Percentiles rank a stretch among this genome's conserved stretches.
These are phyloP conservation scores for Fusarium newnesense DNA, from an alignment of 2,329 filamentous ascomycete species.

Conservation along the genomic window DNA sequence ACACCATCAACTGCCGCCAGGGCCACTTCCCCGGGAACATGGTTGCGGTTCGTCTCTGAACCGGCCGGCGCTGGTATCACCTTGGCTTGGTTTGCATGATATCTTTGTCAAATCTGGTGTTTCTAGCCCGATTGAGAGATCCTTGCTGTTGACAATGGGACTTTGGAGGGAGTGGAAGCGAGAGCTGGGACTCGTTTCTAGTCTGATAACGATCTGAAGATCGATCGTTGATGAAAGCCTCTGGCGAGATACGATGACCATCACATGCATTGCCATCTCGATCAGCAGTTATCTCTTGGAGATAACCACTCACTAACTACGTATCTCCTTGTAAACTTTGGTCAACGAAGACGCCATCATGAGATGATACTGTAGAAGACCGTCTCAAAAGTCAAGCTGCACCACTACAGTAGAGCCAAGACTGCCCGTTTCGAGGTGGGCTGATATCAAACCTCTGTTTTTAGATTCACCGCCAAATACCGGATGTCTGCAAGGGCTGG, in stretches of 20 bases:
- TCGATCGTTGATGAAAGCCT: slow-evolving; percentile 20
- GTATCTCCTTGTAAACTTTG: background rate
- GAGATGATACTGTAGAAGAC: slow-evolving; percentile 7
- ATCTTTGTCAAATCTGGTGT: slow-evolving; percentile 24
- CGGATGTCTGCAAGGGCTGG: slow-evolving; percentile 21
- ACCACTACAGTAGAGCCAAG: slow-evolving; percentile 3
- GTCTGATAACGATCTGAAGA: slow-evolving; percentile 35
- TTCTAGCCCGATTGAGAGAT: slow-evolving; percentile 36
- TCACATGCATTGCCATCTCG: slow-evolving; percentile 29
- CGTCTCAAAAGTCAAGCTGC: slow-evolving; percentile 21
- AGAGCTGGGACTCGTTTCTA: slow-evolving; percentile 36
- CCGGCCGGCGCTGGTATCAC: slow-evolving; percentile 17
- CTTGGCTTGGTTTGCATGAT: slow-evolving; percentile 28
- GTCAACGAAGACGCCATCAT: background rate
- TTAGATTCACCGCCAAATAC: slow-evolving; percentile 42
- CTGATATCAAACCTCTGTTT: slow-evolving; percentile 21
- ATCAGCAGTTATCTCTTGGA: background rate
- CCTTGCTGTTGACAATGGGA: slow-evolving; percentile 30
- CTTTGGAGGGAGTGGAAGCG: slow-evolving; percentile 35
- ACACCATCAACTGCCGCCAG: slow-evolving; percentile 39
- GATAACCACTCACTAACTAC: background rate
- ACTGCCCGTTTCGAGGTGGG: slow-evolving; percentile 29
- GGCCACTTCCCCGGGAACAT: slow-evolving; percentile 39
- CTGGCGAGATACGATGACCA: slow-evolving; percentile 18
- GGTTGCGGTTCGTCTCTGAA: slow-evolving; percentile 28